Evolutionary conservation across 1,284 basidiomycete genomes (phyloP).

Genomic region (Phlebopus sp.): DNA sequence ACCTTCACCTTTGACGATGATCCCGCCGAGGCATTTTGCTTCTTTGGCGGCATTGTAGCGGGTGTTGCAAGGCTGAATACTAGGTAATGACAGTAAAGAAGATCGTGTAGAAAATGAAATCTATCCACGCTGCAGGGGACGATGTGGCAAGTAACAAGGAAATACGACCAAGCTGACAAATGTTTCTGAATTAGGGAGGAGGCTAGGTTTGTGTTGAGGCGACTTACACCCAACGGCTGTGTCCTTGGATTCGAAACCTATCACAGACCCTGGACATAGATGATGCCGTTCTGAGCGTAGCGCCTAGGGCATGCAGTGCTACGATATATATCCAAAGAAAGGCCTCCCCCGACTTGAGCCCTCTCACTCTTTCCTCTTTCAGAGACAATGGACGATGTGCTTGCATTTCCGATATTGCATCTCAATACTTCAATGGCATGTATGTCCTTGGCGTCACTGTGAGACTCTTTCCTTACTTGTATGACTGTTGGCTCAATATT

Average conservation of each 20-base stretch:
- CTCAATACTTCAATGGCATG: background rate
- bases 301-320: too few relatives aligned
- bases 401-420: too few relatives aligned
- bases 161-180: background rate
- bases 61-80: background rate
- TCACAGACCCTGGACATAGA: too few relatives aligned
- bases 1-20: slow-evolving; percentile 69
- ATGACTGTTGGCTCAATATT: background rate
- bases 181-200: background rate
- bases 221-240: too few relatives aligned
- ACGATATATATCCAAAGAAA: too few relatives aligned
- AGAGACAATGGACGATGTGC: too few relatives aligned
- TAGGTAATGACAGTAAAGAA: slow-evolving; percentile 1
- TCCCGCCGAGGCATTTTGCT: slow-evolving; percentile 47
- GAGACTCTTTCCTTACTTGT: background rate
- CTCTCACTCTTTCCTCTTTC: too few relatives aligned
- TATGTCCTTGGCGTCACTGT: slow-evolving; percentile 17
- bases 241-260: too few relatives aligned
- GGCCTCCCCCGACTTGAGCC: too few relatives aligned
- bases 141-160: too few relatives aligned
- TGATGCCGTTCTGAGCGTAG: too few relatives aligned
- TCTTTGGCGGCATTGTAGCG: slow-evolving; percentile 68
- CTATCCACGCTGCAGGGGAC: background rate
- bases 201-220: background rate
- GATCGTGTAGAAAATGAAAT: background rate